Evolutionary conservation across 768 basidiomycete genomes (phyloP).

Genomic region (Agaricus bisporus): DNA sequence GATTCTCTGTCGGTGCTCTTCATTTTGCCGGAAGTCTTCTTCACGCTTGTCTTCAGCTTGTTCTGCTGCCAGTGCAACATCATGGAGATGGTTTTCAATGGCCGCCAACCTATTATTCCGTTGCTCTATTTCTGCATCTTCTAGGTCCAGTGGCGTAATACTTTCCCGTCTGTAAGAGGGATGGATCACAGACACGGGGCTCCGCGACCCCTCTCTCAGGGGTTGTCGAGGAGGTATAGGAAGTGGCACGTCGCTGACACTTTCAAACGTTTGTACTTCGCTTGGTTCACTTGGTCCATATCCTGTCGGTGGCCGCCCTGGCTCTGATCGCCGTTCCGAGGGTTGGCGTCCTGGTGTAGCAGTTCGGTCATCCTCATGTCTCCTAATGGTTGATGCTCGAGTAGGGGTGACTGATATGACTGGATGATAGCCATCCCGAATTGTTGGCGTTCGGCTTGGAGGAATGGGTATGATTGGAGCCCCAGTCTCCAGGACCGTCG

Average conservation of each 20-base stretch:
- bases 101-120: constrained; percentile 53
- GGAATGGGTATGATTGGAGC: neutral
- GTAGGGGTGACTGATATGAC: neutral
- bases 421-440: neutral
- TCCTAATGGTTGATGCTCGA: neutral
- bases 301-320: neutral
- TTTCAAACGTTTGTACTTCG: constrained; percentile 10
- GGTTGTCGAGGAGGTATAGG: neutral
- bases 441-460: constrained; percentile 2
- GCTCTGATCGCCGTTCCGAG: neutral
- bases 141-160: constrained; percentile 34
- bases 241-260: constrained; percentile 1
- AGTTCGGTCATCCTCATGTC: neutral
- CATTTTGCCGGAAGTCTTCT: constrained; percentile 53
- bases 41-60: constrained; percentile 64
- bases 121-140: constrained; percentile 38
- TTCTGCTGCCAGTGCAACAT: constrained; percentile 41
- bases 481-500: too few species aligned
- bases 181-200: constrained; percentile 5
- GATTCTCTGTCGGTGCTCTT: constrained; percentile 56
- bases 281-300: neutral
- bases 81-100: constrained; percentile 42
- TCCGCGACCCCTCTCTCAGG: neutral
- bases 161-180: constrained; percentile 21
- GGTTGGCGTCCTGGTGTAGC: neutral